Percentiles rank a stretch among this genome's conserved stretches.
phyloP scores from a whole-genome alignment of 768 basidiomycete species.

The Boletus sp. region DNA sequence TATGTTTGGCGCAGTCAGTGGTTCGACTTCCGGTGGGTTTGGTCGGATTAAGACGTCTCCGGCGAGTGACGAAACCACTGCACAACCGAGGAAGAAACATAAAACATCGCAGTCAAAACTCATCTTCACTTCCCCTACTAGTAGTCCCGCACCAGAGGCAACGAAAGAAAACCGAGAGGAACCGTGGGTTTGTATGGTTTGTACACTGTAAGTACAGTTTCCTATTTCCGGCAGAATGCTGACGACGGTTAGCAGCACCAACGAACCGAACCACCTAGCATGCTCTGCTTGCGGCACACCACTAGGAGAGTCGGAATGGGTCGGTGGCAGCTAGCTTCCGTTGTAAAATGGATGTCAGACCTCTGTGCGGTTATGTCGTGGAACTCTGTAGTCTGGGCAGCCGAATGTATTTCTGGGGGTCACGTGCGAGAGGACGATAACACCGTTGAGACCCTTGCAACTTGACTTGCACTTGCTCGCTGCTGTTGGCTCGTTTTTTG shows the following conservation, averaged over 20 bases:
- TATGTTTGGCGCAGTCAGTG: background rate
- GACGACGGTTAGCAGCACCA: constrained; percentile 41
- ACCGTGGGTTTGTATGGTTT: constrained; percentile 55
- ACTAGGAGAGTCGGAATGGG: constrained; percentile 39
- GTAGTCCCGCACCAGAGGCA: background rate
- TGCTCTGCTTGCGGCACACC: constrained; percentile 63
- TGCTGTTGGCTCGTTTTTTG: background rate
- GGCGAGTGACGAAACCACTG: background rate
- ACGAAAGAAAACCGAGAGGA: constrained; percentile 37
- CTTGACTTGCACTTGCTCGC: background rate
- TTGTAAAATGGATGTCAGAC: background rate
- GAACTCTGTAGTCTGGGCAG: too few species aligned
- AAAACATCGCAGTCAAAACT: constrained; percentile 22
- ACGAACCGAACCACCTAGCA: constrained; percentile 51
- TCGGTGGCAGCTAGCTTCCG: background rate
- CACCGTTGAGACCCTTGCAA: background rate
- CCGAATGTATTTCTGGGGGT: background rate
- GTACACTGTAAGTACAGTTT: constrained; percentile 55
- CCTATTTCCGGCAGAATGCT: background rate
- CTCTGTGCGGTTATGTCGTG: too few species aligned
- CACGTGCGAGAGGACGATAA: constrained; percentile 15
- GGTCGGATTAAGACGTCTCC: background rate
- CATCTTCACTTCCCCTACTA: background rate
- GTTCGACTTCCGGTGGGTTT: background rate
- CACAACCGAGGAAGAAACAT: constrained; percentile 17